A percentile compares a stretch with the other conserved stretches of the same genome.
These are phyloP conservation scores for Neofusicoccum kwambonambiense DNA, from an alignment of 2,329 filamentous ascomycete genomes.

Conservation along the genomic window DNA sequence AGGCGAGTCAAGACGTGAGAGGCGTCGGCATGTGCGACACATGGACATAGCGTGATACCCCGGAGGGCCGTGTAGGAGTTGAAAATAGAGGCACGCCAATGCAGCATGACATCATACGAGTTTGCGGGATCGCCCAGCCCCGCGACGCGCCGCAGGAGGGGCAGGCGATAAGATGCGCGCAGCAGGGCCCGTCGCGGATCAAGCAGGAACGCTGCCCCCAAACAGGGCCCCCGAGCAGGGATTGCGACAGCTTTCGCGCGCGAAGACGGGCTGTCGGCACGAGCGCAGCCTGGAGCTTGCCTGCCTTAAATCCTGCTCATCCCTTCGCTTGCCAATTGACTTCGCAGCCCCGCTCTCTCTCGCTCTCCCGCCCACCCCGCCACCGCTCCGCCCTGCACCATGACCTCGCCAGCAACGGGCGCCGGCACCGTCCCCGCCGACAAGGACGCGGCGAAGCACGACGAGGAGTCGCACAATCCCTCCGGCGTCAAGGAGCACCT, in stretches of 20 bases:
- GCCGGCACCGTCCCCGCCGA: background rate
- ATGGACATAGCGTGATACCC: constrained; percentile 7
- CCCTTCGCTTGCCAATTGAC: background rate
- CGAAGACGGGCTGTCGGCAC: background rate
- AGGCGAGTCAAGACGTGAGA: constrained; percentile 3
- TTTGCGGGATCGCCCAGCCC: constrained; percentile 1
- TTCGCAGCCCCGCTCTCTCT: background rate
- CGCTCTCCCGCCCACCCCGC: background rate
- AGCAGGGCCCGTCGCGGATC: constrained; percentile 4
- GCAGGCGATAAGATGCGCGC: constrained; percentile 3
- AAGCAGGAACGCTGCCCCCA: constrained; percentile 9
- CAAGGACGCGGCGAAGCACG: constrained; percentile 1
- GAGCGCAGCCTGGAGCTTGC: background rate
- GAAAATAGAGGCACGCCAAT: constrained; percentile 13
- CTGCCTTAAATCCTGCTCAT: background rate
- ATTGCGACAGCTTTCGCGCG: background rate
- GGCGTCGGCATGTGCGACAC: constrained; percentile 10
- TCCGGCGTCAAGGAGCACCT: constrained; percentile 21
- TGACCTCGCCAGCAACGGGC: constrained; percentile 7
- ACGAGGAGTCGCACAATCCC: constrained; percentile 16
- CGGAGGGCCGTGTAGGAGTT: background rate
- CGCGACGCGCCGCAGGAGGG: constrained; percentile 11
- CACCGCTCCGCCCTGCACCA: background rate
- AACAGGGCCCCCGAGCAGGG: background rate
- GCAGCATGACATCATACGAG: constrained; percentile 9